Percentiles rank a stretch among this genome's conserved stretches.
Conservation (phyloP, 2,329 filamentous ascomycete genomes). For the Ophiostoma pallidulum region DNA sequence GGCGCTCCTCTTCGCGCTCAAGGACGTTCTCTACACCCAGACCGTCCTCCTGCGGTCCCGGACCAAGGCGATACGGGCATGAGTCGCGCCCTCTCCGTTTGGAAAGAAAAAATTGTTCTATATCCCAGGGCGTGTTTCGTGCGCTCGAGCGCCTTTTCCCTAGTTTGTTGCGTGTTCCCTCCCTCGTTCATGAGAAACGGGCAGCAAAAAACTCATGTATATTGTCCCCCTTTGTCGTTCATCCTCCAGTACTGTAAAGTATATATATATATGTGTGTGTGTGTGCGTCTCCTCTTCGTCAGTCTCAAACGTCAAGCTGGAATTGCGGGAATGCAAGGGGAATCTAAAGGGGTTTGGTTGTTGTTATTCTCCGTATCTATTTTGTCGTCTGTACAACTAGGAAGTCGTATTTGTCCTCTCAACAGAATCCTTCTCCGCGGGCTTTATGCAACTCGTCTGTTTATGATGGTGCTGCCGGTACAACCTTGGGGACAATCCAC, state of each 20-base stretch:
- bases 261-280: too few relatives aligned
- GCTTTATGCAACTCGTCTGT: too few relatives aligned
- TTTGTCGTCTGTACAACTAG: background rate
- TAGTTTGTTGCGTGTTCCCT: background rate
- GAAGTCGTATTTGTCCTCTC: too few relatives aligned
- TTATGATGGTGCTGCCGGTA: background rate
- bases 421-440: too few relatives aligned
- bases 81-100: conserved; percentile 9
- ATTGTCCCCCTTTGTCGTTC: too few relatives aligned
- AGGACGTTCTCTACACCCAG: conserved; percentile 87
- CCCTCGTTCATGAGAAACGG: too few relatives aligned
- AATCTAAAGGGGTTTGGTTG: background rate
- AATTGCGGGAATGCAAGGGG: background rate
- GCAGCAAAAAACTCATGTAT: too few relatives aligned
- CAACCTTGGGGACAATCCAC: conserved; percentile 52
- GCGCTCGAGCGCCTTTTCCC: too few relatives aligned
- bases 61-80: conserved; percentile 30
- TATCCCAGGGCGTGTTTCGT: conserved; percentile 3
- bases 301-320: background rate
- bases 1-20: conserved; percentile 94
- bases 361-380: background rate
- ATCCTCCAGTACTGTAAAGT: too few relatives aligned
- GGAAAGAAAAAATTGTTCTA: background rate
- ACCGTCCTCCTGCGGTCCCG: conserved; percentile 55
- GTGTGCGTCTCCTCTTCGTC: background rate